Evolutionary conservation across 495 filamentous ascomycete species (phyloP), one percentile per base, ranked within the genome.

Genomic region (Penicillium cataractarum): DNA sequence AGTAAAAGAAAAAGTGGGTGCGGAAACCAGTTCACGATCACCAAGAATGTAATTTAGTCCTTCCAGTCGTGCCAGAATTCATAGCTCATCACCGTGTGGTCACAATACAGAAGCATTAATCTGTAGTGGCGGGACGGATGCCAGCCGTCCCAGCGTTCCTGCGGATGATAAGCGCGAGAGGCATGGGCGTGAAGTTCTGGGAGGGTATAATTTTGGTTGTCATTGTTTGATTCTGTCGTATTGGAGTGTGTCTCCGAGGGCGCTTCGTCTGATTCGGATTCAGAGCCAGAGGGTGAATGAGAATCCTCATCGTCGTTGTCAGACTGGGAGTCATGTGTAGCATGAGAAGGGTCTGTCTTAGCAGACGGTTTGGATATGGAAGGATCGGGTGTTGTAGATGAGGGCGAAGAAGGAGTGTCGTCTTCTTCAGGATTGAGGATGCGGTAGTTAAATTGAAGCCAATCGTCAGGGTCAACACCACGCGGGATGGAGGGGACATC

Each of bases 31-130:
- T 24, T 13, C 42, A 12, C 42, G 24, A 22, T 46, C 42, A 46
- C 19, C 42, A 39, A 39, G 35, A 39, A 24, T 46, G 19, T 46
- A 42, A 37, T 42, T 58, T 26, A 66, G 39, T 37, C 49, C 5
- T 64, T 70, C 78, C 75, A 78, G 17, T 75, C 71, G 46, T 79
- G 78, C 80, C 80, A 81, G 56, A 97, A 76, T 69, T 97, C 90
- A 75, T 97, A 98, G 68, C 84, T 90, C 71, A 97, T 75, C 17
- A 97, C 83, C 0, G 85, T 86, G 63, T 92, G 88, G 74, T 97
- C 86, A 64, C 80, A 78, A 75, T 90, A 98, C 31, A 87, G 83
- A 66, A 97, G 74, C 60, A 97, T 76, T 40, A 98, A 65, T 29
- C 94, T 78, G 74, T 90, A 96, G 48, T 75, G 76, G 0, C 80